Conservation (phyloP, 768 basidiomycete species). For the Trametes punicea region DNA sequence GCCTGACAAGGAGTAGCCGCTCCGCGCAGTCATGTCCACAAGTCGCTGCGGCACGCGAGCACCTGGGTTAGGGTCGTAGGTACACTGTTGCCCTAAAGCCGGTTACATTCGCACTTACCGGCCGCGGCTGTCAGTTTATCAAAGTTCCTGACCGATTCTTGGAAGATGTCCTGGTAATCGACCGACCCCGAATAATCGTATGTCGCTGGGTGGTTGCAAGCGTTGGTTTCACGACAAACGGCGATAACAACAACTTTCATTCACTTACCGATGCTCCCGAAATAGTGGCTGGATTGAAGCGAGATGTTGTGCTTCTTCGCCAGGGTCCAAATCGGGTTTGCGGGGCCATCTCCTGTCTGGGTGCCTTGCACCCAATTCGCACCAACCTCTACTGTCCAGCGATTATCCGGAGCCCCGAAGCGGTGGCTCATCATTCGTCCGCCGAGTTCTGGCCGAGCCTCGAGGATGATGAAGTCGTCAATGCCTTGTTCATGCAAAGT, state of each 20-base stretch:
- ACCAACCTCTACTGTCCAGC: conserved; percentile 50
- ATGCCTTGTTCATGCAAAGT: conserved; percentile 53
- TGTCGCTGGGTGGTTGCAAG: conserved; percentile 37
- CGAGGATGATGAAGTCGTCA: conserved; percentile 57
- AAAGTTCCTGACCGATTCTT: conserved; percentile 40
- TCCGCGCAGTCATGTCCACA: conserved; percentile 52
- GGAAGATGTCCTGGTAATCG: conserved; percentile 46
- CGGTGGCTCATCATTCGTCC: conserved; percentile 51
- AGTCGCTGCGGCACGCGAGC: conserved; percentile 41
- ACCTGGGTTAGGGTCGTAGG: conserved; percentile 38
- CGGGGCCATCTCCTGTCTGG: conserved; percentile 43
- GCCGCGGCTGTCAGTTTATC: conserved; percentile 40
- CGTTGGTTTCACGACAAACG: no score
- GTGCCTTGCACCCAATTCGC: conserved; percentile 61
- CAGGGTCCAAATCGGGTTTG: conserved; percentile 59
- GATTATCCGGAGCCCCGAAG: conserved; percentile 39
- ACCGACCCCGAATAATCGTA: conserved; percentile 50
- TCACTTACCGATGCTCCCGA: conserved; percentile 41
- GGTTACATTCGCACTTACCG: conserved; percentile 39
- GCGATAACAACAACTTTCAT: no score
- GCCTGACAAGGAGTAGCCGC: conserved; percentile 52
- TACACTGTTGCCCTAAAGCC: no score
- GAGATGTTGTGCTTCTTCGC: conserved; percentile 52
- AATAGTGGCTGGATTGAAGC: conserved; percentile 44
- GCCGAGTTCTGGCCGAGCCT: conserved; percentile 56